Conservation (phyloP, 148 eudicot genomes). For the Fagopyrum tataricum region DNA sequence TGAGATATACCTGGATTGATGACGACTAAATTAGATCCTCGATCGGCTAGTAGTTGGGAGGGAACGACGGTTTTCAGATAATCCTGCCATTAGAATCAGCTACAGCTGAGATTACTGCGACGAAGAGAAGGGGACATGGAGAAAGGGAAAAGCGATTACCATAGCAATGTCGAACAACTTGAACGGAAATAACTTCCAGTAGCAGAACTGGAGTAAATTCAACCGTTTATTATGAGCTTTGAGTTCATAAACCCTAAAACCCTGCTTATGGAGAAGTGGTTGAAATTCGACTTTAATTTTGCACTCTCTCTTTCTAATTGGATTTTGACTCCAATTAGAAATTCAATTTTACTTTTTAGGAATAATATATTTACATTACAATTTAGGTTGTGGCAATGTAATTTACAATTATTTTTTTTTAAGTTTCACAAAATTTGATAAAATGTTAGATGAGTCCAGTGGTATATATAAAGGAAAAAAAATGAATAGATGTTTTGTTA, state of each 20-base stretch:
- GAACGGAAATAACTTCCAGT: background rate
- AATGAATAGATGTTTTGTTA: too few species aligned
- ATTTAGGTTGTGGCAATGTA: too few species aligned
- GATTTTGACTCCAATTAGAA: too few species aligned
- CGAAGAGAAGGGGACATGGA: background rate
- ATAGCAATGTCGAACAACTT: background rate
- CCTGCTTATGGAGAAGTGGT: too few species aligned
- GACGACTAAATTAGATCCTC: slow-evolving; percentile 81
- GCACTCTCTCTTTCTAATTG: too few species aligned
- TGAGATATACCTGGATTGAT: slow-evolving; percentile 64
- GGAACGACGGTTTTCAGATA: slow-evolving; percentile 71
- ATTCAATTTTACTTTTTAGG: too few species aligned
- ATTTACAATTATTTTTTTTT: too few species aligned
- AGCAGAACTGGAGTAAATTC: background rate
- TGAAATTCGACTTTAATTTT: too few species aligned
- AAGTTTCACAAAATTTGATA: too few species aligned
- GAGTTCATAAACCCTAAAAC: background rate
- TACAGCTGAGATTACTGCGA: background rate
- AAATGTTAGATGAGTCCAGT: too few species aligned
- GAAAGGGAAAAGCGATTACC: background rate
- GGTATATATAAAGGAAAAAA: too few species aligned
- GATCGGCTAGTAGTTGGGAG: slow-evolving; percentile 81
- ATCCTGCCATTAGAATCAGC: slow-evolving; percentile 39
- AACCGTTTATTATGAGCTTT: background rate
- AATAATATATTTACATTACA: too few species aligned